Conservation (phyloP, 1,284 basidiomycete species). For the Marasmius fiardii region DNA sequence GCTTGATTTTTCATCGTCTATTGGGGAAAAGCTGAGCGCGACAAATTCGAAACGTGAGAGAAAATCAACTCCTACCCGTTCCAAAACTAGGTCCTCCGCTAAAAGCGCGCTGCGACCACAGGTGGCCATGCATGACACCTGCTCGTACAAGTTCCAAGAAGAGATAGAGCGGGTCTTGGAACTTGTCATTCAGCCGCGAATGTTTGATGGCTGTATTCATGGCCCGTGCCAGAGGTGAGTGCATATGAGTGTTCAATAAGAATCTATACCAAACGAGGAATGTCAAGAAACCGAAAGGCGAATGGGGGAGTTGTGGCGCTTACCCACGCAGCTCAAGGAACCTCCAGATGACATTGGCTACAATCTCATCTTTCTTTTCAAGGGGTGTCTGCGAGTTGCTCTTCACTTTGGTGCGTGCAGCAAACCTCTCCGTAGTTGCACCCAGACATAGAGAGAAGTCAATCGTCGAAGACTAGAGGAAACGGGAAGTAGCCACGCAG, state of each 20-base stretch:
- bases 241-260: slow-evolving; percentile 83
- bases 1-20: slow-evolving; percentile 87
- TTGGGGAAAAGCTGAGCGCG: slow-evolving; percentile 18
- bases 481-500: slow-evolving; percentile 17
- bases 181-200: slow-evolving; percentile 92
- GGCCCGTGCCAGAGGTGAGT: slow-evolving; percentile 87
- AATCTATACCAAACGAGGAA: slow-evolving; percentile 51
- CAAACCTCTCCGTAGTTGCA: slow-evolving; percentile 82
- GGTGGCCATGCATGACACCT: slow-evolving; percentile 91
- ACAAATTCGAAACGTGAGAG: slow-evolving; percentile 13
- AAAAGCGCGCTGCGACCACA: slow-evolving; percentile 86
- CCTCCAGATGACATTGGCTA: slow-evolving; percentile 97
- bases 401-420: slow-evolving; percentile 71
- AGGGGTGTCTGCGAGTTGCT: slow-evolving; percentile 47
- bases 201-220: slow-evolving; percentile 80
- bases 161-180: slow-evolving; percentile 94
- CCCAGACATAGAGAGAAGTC: slow-evolving; percentile 95
- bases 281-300: slow-evolving; percentile 15
- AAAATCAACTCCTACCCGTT: slow-evolving; percentile 51
- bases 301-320: slow-evolving; percentile 22
- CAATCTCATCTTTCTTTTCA: slow-evolving; percentile 98
- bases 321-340: slow-evolving; percentile 95
- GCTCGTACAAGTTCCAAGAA: slow-evolving; percentile 92
- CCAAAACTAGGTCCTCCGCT: slow-evolving; percentile 96
- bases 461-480: slow-evolving; percentile 84